Evolutionary conservation across 371 early-diverging fungal species (phyloP), one percentile per base, ranked within the genome.

Genomic region (Mortierella sp.): DNA sequence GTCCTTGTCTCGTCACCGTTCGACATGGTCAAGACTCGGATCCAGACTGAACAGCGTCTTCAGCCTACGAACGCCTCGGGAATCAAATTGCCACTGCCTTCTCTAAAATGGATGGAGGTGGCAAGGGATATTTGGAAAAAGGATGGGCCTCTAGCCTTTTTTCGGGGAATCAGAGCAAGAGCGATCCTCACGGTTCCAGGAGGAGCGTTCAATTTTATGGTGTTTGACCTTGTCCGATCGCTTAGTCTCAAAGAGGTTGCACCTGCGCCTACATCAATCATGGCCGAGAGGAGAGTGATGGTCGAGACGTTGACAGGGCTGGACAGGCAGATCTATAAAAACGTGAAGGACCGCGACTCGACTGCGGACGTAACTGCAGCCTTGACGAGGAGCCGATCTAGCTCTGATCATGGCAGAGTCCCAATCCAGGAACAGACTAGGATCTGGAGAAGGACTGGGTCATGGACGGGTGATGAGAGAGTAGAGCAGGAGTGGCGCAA

Each of bases 151-250:
- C 53, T 70, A 66, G 80, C 70, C 4, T 70, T 80, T 43, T 80
- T 74, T 30, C 59, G 69, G 1, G 80, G 80, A 11, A 51, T 73
- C 21, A 69, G 58, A 21, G 74, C 74, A 11, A 58, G 74, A 45
- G 74, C 67, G 14, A 65, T 74, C 11, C 66, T 67, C 6, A 68
- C 80, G 0, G 61, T 67, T 12, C 80, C 80, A 9, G 74, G 66
- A 29, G 80, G 80, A 16, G 75, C 80, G 16, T 55, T 80, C 44
- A 80, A 71, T 47, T 80, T 80, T 63, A 53, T 80, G 15, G 70
- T 80, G 45, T 80, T 80, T 64, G 80, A 80, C 26, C 61, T 29
- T 29, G 80, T 80, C 19, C 57, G 76, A 25, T 67, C 71, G 15
- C 56, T 67, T 51, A 71, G 76, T 53, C 44, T 76, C 16, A 71